These are phyloP conservation scores for Nigrospora oryzae DNA, from an alignment of 2,329 filamentous ascomycete species.

Conservation along the genomic window DNA sequence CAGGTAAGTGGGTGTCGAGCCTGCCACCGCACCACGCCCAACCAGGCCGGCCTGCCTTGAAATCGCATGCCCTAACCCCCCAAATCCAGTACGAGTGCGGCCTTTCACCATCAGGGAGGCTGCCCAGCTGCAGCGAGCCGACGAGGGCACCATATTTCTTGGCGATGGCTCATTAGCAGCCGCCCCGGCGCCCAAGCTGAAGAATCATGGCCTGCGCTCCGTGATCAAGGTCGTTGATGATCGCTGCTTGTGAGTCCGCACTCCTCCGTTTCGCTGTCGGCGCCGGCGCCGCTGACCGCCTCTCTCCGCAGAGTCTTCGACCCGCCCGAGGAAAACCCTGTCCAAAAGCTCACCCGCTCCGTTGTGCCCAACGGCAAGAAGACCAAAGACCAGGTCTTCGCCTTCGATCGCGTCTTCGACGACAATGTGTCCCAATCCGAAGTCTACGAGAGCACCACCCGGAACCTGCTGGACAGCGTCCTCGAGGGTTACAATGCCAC, in stretches of 20 bases:
- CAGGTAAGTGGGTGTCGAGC: slow-evolving; percentile 31
- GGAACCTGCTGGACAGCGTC: slow-evolving; percentile 83
- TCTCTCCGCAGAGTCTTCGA: slow-evolving; percentile 70
- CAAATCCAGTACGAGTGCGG: slow-evolving; percentile 52
- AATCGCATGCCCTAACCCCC: slow-evolving; percentile 17
- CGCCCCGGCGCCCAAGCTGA: slow-evolving; percentile 73
- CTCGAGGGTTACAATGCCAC: slow-evolving; percentile 98
- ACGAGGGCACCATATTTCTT: slow-evolving; percentile 87
- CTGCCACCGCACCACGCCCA: background rate
- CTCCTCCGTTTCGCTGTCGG: background rate
- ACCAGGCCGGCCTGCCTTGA: background rate
- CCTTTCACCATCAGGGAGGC: slow-evolving; percentile 85
- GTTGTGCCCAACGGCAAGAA: slow-evolving; percentile 80
- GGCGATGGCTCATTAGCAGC: slow-evolving; percentile 93
- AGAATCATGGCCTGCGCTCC: slow-evolving; percentile 76
- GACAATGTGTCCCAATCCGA: slow-evolving; percentile 87
- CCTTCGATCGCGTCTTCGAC: slow-evolving; percentile 94
- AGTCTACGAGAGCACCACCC: slow-evolving; percentile 90
- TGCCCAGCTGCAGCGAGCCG: slow-evolving; percentile 71
- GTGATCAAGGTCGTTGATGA: slow-evolving; percentile 97
- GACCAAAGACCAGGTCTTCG: slow-evolving; percentile 95
- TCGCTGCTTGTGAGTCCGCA: slow-evolving; percentile 71
- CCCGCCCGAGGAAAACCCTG: slow-evolving; percentile 87
- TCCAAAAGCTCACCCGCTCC: slow-evolving; percentile 78
- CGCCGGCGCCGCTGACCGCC: background rate